Base-by-base conservation (phyloP, 257 asterid species). In the Forsythia viridissima region DNA sequence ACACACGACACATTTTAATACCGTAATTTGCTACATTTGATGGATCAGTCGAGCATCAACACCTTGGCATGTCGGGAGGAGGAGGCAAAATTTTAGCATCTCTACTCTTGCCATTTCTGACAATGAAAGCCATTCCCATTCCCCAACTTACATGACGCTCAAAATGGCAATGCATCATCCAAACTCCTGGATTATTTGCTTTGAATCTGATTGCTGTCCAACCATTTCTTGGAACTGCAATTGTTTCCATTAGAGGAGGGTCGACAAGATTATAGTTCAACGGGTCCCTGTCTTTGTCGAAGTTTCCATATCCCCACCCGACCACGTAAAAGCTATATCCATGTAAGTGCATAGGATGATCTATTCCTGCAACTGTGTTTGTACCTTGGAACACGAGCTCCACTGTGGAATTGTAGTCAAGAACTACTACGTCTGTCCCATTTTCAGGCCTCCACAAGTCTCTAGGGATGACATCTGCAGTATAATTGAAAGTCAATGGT, bases 321-420 rank as follows among this genome's bases (percentile, higher is more conserved):
- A 91, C 90, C 0, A 89, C 92, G 15, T 83, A 91, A 65, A 91
- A 91, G 67, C 89, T 91, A 24, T 83, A 82, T 4, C 96, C 96
- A 63, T 91, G 93, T n/a, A 91, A 80, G 70, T 91, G 96, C 86
- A 91, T 87, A 0, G 93, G 93, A 18, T 89, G 93, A 74, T 91
- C 93, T 2, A 85, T 30, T 0, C 91, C 90, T 0, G 74, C 65
- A 9, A 79, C 81, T 36, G 84, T 12, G 63, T 77, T 85, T 0
- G 96, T 91, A 0, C 84, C 90, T 3, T 91, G 92, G 40, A 83
- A 81, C 3, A 89, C 88, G 10, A 91, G 46, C 82, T 89, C 93
- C 81, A 91, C 93, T 9, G 79, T 76, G 5, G 89, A 37, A 6
- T 88, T 83, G 20, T 77, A 88, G 0, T 88, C 85, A 3, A 89